Evolutionary conservation across 2,329 filamentous ascomycete genomes (phyloP), one percentile per base, ranked within the genome.

Genomic region (Microascus cirrosus): DNA sequence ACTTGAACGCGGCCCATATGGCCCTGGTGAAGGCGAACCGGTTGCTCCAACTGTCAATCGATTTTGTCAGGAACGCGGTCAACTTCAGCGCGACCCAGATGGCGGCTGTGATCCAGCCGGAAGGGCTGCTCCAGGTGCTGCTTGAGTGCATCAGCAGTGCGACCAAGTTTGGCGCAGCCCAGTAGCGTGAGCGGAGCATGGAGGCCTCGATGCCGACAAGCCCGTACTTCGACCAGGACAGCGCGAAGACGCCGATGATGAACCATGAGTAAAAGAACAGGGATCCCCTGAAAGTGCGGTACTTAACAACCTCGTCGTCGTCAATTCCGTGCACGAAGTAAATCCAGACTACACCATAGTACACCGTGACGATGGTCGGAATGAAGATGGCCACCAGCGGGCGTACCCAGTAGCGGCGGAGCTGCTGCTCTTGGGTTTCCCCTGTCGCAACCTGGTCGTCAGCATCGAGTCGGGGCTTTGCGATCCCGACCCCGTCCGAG

Each of bases 221-320:
- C 2, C 59, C 61, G 42, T 60, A 56, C 28, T 61, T 57, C 7
- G 62, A 59, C 62, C 62, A 63, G 8, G 56, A 57, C 11, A 63
- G 15, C 36, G 48, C 59, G 55, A 63, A 61, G 13, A 63, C 61
- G 52, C 62, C 62, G 48, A 63, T 54, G 52, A 63, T 55, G 53
- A 63, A 63, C 61, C 61, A 63, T 12, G 58, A 57, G 22, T 60
- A 63, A 36, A 55, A 63, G 5, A 62, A 48, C 34, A 53, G 54
- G 15, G 39, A 54, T n/a, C 53, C 60, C 11, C 39, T 28, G 39
- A 52, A 54, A 36, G 34, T 42, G 54, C 58, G 42, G 51, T 58
- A 61, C 53, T 61, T 59, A 45, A 55, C 58, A 25, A 48, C 58
- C 20, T 58, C 35, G 25, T 59, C 58, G 20, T 24, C 10, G 5